Base-by-base conservation (phyloP, 768 basidiomycete genomes). In the Roridomyces roridus region DNA sequence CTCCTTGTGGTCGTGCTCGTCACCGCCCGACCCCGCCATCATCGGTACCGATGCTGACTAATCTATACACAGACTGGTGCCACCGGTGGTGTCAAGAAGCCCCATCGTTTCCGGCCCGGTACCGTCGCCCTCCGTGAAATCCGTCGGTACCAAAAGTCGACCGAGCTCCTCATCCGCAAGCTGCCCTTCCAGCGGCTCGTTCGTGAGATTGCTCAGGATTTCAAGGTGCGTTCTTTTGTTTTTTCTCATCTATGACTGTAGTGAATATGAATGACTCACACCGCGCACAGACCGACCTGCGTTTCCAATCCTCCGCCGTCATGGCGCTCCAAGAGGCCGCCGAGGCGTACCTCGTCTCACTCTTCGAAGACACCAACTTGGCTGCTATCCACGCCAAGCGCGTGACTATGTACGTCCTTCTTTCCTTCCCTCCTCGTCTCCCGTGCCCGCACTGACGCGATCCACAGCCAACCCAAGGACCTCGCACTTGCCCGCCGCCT, bases 101-200 rank as follows among this genome's bases (percentile, higher is more conserved):
- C 96, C 58, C 96, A 98, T 77, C 84, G 96, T 73, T 98, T 96
- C 89, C 86, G 91, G 70, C 91, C 91, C 66, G 91, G 96, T 82
- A 99, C 96, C 65, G 96, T 99, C 82, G 96, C 96, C 65, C 94
- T 99, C 64, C 95, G 96, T 85, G 96, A 98, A 80, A 98, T 98
- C 69, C 83, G 96, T 72, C 85, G 95, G 75, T 97, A 98, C 84
- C 95, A 98, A 78, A 97, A 97, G 84, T 95, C 93, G 60, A 98
- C 96, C 63, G 96, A 98, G 84, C 89, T 99, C 65, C 87, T 98
- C 69, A 98, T 98, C 84, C 86, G 96, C 81, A 98, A 98, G 88
- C 92, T 98, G 62, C 96, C 96, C 65, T 98, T 98, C 94, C 96
- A 98, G 80, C 86, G 96, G 68, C 87, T 98, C 67, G 96, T 98